Conservation (phyloP, 2,329 filamentous ascomycete species). For the Amesomyces nigricolor region DNA sequence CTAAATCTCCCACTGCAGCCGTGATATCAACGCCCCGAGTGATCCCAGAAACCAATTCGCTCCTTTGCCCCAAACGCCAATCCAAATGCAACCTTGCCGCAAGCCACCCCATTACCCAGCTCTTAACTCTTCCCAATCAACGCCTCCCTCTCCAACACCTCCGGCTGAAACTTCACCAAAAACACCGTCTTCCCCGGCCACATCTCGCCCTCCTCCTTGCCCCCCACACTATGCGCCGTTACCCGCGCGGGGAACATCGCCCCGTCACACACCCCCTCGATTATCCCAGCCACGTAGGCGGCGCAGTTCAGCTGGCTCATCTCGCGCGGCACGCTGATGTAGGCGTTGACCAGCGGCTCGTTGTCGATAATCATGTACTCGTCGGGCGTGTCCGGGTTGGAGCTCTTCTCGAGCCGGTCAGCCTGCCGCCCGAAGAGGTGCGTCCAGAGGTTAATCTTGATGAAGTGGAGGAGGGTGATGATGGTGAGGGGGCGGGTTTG, state of each 20-base stretch:
- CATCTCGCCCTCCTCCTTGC: constrained; percentile 63
- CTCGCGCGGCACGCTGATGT: constrained; percentile 87
- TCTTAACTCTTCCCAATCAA: constrained; percentile 47
- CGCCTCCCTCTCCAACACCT: constrained; percentile 86
- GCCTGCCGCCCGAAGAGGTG: constrained; percentile 88
- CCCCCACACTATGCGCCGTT: constrained; percentile 74
- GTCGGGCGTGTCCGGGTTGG: constrained; percentile 73
- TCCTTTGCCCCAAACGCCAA: constrained; percentile 15
- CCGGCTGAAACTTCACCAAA: constrained; percentile 83
- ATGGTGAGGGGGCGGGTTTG: constrained; percentile 79
- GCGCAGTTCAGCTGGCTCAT: constrained; percentile 97
- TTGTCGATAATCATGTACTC: constrained; percentile 99
- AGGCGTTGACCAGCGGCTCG: constrained; percentile 91
- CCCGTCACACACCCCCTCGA: constrained; percentile 93
- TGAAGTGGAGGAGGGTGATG: constrained; percentile 87
- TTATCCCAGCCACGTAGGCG: constrained; percentile 88
- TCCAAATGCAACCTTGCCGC: constrained; percentile 7
- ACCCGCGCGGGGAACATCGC: constrained; percentile 85
- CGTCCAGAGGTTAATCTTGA: constrained; percentile 86
- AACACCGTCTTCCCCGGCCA: constrained; percentile 98
- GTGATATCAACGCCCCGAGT: not conserved
- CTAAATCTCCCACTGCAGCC: not conserved
- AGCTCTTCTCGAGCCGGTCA: constrained; percentile 85
- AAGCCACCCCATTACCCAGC: constrained; percentile 3
- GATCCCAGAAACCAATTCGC: not conserved